Percentiles rank a stretch among this genome's conserved stretches.
Evolutionary conservation across 2,329 filamentous ascomycete genomes (phyloP).

Genomic region (Calcarisporium arbuscula): DNA sequence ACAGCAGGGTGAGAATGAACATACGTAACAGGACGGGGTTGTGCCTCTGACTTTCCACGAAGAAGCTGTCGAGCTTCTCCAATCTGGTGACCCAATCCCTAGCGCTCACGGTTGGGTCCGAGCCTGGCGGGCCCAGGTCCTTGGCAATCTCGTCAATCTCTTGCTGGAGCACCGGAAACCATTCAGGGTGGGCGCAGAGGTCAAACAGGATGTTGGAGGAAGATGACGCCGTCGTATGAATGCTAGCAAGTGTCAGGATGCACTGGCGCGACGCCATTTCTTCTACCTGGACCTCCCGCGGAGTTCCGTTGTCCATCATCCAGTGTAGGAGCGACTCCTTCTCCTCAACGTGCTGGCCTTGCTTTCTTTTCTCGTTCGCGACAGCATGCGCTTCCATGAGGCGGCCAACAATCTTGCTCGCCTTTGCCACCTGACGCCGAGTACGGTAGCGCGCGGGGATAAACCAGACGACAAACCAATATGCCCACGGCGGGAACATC

Average conservation of each 20-base stretch:
- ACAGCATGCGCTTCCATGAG: no score
- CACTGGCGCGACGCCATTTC: slow-evolving; percentile 1
- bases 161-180: not conserved
- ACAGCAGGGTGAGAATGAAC: no score
- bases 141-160: not conserved
- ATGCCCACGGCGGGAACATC: slow-evolving; percentile 5
- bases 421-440: not conserved
- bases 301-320: slow-evolving; percentile 5
- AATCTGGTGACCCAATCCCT: not conserved
- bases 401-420: not conserved
- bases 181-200: slow-evolving; percentile 6
- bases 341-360: slow-evolving; percentile 1
- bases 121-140: not conserved
- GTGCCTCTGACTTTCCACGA: not conserved
- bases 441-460: slow-evolving; percentile 1
- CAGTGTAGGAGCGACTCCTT: slow-evolving; percentile 5
- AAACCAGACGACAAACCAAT: slow-evolving; percentile 1
- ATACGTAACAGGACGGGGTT: not conserved
- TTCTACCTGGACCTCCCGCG: slow-evolving; percentile 1
- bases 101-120: not conserved
- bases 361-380: not conserved
- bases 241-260: slow-evolving; percentile 3
- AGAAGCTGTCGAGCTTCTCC: slow-evolving; percentile 1
- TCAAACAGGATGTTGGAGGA: slow-evolving; percentile 4
- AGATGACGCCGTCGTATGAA: slow-evolving; percentile 5